Base-by-base conservation (phyloP, 495 filamentous ascomycete genomes). In the Tuber aestivum region DNA sequence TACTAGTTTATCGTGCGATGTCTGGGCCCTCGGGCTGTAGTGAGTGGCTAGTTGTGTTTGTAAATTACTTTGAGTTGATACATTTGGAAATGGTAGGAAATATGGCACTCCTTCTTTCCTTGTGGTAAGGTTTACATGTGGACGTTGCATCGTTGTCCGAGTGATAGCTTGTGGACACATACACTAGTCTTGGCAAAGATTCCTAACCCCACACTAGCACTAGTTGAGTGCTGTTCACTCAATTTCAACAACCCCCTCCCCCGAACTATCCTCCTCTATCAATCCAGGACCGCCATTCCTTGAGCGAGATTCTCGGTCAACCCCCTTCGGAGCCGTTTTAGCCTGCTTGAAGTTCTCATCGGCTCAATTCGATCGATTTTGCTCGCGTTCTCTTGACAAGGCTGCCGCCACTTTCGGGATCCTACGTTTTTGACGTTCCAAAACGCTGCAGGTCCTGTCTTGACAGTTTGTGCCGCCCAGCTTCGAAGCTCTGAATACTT, bases 221-320 rank as follows among this genome's bases (percentile, higher is more conserved):
- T 35, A 35, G 56, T 35, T 27, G 27, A 65, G 35, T 18, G 56
- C 27, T 65, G 56, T 65, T 65, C 56, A 16, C 56, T 65, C 56
- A 65, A 65, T 35, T 65, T 65, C 27, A 65, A 65, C 56, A 35
- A 65, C 27, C 56, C 56, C 56, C 56, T 61, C 56, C 56, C 35
- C 56, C 27, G 14, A 65, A 35, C 27, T 35, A 65, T 35, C 56
- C 56, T 35, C 56, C 27, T 65, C 27, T 65, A 65, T 65, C 56
- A 18, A 65, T 65, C 18, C n/a, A 20, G 12, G 32, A 7, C 56
- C 4, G 14, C 32, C 56, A 18, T 65, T 35, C 56, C 32, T 6
- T 32, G 56, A 65, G 56, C 3, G 27, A 65, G 35, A 65, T 65
- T 35, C 27, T 20, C 56, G 3, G 27, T 35, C 56, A 18, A 35